Evolutionary conservation across 768 basidiomycete species (phyloP).

Genomic region (Boletus pseudopeckii): DNA sequence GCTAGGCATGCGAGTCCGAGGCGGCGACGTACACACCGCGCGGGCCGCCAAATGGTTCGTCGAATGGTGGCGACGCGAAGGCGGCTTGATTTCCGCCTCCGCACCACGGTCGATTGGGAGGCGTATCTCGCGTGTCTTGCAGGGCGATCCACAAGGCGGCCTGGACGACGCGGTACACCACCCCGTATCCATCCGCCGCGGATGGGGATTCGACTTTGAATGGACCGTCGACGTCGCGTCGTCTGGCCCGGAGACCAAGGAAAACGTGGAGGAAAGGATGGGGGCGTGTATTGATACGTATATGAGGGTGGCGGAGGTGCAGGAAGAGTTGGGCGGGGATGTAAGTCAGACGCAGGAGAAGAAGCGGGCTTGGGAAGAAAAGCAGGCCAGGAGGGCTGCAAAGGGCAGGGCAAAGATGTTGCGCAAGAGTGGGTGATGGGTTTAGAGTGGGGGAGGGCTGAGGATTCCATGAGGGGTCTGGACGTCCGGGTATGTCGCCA

Average conservation of each 20-base stretch:
- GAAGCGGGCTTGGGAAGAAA: conserved; percentile 48
- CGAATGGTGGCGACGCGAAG: conserved; percentile 82
- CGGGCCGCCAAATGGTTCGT: conserved; percentile 82
- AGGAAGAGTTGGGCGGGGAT: conserved; percentile 52
- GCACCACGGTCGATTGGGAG: conserved; percentile 27
- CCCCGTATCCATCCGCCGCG: conserved; percentile 38
- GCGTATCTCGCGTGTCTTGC: not conserved
- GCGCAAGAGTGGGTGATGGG: conserved; percentile 19
- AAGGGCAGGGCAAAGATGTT: conserved; percentile 30
- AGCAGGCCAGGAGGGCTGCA: conserved; percentile 36
- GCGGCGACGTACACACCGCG: conserved; percentile 65
- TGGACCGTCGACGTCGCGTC: conserved; percentile 42
- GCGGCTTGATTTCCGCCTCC: conserved; percentile 53
- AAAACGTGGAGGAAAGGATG: conserved; percentile 61
- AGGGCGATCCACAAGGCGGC: not conserved
- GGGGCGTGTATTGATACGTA: conserved; percentile 63
- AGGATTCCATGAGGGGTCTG: not conserved
- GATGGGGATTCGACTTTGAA: conserved; percentile 86
- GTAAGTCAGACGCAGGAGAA: conserved; percentile 71
- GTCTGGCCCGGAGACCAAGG: conserved; percentile 1
- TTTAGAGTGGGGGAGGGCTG: not conserved
- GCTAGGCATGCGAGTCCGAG: conserved; percentile 79
- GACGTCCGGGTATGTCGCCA: conserved; percentile 10
- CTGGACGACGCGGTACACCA: not conserved
- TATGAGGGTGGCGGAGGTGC: conserved; percentile 39